Evolutionary conservation across 208 protist genomes (phyloP), one percentile per base, ranked within the genome.

Genomic region (Acanthamoeba lenticulata): DNA sequence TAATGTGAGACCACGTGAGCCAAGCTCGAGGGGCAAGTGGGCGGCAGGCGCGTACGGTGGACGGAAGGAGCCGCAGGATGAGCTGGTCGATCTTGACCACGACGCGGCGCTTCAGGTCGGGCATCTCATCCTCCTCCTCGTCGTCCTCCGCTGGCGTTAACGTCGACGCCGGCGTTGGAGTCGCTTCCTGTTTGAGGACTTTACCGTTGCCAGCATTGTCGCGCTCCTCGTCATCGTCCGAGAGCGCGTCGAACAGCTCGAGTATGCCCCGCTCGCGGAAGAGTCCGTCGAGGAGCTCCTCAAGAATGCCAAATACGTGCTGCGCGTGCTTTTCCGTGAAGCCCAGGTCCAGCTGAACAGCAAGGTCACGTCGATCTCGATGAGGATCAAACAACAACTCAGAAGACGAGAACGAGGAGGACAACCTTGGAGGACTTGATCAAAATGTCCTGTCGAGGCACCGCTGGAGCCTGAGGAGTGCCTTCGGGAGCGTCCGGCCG

Each of bases 241-340:
- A 42, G 15, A 77, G 67, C 67, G 40, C 67, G 34, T 77, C 67
- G 13, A 77, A 42, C 32, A 42, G 67, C 38, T 77, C 67, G 6
- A 77, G 67, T 5, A 77, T n/a, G 67, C 81, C 81, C 40, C 34
- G 29, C 40, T 90, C 40, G 44, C 49, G 49, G 55, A 90, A 90
- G 81, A 90, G 81, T 4, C 55, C 81, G 62, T 62, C 81, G 36
- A 90, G 55, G 19, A 90, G 45, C 55, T 90, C 49, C 29, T 90
- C 81, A 38, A 90, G 32, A 24, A 90, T 90, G 27, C 29, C 38
- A 36, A 90, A 90, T 29, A 90, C 81, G 62, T 62, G 81, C 5
- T 44, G 34, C 15, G 81, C 81, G 19, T 90, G 81, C n/a, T 29
- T 27, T 19, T 29, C 62, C 81, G 81, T 90, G 32, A 90, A 67